These are phyloP conservation scores for Dioscorea alata DNA, from an alignment of 106 monocot species.

Conservation along the genomic window DNA sequence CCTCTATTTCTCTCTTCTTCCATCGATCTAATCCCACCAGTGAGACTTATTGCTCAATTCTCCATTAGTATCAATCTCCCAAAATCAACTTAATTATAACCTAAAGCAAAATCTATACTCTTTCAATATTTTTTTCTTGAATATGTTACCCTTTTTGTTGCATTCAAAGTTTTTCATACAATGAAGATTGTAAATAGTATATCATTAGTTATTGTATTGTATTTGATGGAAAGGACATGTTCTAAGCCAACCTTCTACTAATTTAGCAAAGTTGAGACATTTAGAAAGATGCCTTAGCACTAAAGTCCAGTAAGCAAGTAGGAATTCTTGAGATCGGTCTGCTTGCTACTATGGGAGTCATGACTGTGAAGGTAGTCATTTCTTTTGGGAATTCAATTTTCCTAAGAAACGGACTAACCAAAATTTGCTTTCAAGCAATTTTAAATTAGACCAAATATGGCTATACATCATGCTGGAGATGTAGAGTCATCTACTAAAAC, in stretches of 20 bases:
- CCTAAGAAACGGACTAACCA: neutral
- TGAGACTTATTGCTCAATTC: no score
- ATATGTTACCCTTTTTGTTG: no score
- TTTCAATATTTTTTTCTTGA: no score
- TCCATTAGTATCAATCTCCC: no score
- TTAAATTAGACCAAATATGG: slow-evolving; percentile 66
- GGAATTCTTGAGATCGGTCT: slow-evolving; percentile 79
- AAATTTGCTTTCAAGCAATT: slow-evolving; percentile 36
- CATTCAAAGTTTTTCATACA: no score
- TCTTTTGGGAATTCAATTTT: neutral
- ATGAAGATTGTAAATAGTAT: no score
- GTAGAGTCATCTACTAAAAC: slow-evolving; percentile 60
- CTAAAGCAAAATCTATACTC: no score
- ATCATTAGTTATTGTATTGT: no score
- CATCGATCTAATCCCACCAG: no score
- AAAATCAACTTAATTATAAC: no score
- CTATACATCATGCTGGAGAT: slow-evolving; percentile 86
- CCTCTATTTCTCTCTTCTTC: no score
- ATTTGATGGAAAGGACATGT: no score
- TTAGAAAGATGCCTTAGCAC: slow-evolving; percentile 62
- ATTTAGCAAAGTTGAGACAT: slow-evolving; percentile 74
- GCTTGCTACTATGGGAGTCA: slow-evolving; percentile 82
- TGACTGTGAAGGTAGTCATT: slow-evolving; percentile 65
- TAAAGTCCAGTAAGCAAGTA: slow-evolving; percentile 68
- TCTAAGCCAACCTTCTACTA: neutral